Evolutionary conservation across 441 rosid genomes (phyloP), one percentile per base, ranked within the genome.

Genomic region (Iberis amara): DNA sequence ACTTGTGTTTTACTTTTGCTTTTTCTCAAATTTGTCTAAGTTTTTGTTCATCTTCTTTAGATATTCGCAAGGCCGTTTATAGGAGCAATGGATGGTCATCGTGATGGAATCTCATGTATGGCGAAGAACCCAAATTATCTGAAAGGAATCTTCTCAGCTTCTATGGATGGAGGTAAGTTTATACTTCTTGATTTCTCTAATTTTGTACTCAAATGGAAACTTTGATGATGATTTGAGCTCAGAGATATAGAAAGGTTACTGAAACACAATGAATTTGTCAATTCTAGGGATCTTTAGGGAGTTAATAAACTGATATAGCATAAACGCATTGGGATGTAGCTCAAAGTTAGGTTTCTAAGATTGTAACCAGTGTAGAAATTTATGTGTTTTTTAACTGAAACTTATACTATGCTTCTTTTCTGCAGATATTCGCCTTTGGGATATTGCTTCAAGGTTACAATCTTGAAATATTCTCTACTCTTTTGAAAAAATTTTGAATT

Each of bases 351-450:
- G n/a, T n/a, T n/a, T n/a, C n/a, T n/a, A n/a, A n/a, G n/a, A n/a
- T n/a, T n/a, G n/a, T n/a, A n/a, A n/a, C n/a, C n/a, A n/a, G n/a
- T n/a, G n/a, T n/a, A n/a, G n/a, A n/a, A n/a, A n/a, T n/a, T n/a
- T n/a, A n/a, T n/a, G n/a, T n/a, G n/a, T n/a, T n/a, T n/a, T n/a
- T n/a, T n/a, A n/a, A n/a, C n/a, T n/a, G n/a, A n/a, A n/a, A n/a
- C n/a, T n/a, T n/a, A n/a, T n/a, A n/a, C n/a, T n/a, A n/a, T n/a
- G n/a, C n/a, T n/a, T n/a, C n/a, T n/a, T 11, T 7, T 39, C 55
- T 74, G 68, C 83, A 92, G 98, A 92, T 81, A 84, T 89, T 63
- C 94, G 94, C 24, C 86, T 92, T 38, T 92, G 98, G 96, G 98
- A 89, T 68, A 65, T 92, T 4, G 94, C 94, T 65, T 69, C 89